Percentiles rank a stretch among this genome's conserved stretches.
These are phyloP conservation scores for maize (Zea mays) DNA, from an alignment of 176 grass and related monocot species.

Conservation along the genomic window DNA sequence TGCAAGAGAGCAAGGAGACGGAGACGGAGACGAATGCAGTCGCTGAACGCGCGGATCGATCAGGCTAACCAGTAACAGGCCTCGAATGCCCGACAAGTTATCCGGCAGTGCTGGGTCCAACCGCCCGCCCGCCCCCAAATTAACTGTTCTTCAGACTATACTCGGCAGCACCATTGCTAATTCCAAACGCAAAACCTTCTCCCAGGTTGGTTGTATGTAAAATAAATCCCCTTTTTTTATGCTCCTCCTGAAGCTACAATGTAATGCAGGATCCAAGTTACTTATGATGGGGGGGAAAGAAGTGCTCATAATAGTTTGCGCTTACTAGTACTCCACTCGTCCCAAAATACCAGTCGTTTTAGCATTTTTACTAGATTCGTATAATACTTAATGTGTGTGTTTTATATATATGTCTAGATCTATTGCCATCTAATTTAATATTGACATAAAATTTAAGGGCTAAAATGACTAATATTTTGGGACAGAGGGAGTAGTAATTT, in stretches of 20 bases:
- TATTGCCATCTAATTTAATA: too few species aligned
- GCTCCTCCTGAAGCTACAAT: neutral
- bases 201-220: neutral
- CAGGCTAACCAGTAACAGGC: neutral
- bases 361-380: too few species aligned
- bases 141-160: neutral
- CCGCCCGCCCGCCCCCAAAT: neutral
- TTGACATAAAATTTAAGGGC: too few species aligned
- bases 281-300: too few species aligned
- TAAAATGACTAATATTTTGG: too few species aligned
- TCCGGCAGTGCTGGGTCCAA: neutral
- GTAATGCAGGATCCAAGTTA: neutral
- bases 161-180: conserved; percentile 7
- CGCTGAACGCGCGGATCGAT: neutral
- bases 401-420: too few species aligned
- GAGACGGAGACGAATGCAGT: neutral
- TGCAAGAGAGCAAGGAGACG: too few species aligned
- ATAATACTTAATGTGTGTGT: too few species aligned
- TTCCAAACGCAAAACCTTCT: conserved; percentile 28
- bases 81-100: neutral
- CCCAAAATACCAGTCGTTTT: too few species aligned
- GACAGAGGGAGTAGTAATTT: too few species aligned
- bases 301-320: neutral
- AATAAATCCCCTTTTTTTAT: neutral
- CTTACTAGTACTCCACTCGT: too few species aligned